A percentile compares a stretch with the other conserved stretches of the same genome.
phyloP scores from a whole-genome alignment of 1,284 basidiomycete species.

The Ceratobasidium sp. region DNA sequence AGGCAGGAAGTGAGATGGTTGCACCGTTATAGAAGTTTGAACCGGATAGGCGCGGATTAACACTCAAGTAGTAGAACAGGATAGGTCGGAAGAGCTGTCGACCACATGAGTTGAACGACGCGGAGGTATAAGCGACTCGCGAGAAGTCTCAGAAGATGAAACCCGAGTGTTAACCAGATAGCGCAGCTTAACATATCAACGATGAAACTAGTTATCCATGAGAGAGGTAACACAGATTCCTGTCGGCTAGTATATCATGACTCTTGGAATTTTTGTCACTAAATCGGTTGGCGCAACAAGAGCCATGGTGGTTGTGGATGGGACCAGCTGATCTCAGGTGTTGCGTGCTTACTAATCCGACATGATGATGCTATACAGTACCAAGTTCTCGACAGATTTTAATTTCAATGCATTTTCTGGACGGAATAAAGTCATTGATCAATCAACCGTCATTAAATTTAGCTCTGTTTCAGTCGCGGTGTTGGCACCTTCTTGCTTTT shows the following conservation, averaged over 20 bases:
- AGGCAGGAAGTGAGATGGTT: not conserved
- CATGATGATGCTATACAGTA: not conserved
- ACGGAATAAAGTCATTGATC: not conserved
- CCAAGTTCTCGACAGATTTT: no score
- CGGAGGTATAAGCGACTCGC: not conserved
- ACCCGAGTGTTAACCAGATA: not conserved
- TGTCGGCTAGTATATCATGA: not conserved
- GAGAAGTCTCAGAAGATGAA: constrained; percentile 4
- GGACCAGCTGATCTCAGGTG: not conserved
- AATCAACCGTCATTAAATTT: not conserved
- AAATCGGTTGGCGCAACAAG: not conserved
- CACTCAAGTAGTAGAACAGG: not conserved
- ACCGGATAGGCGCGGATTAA: not conserved
- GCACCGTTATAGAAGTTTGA: not conserved
- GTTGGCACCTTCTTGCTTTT: not conserved
- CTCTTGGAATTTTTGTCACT: not conserved
- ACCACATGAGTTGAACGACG: not conserved
- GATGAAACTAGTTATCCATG: not conserved
- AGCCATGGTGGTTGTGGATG: not conserved
- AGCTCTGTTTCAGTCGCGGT: not conserved
- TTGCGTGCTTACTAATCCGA: not conserved
- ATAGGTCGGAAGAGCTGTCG: not conserved
- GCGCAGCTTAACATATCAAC: not conserved
- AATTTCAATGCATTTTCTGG: no score
- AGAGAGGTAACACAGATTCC: not conserved